Base-by-base conservation (phyloP, 345 rosid genomes). In the Camelina neglecta region DNA sequence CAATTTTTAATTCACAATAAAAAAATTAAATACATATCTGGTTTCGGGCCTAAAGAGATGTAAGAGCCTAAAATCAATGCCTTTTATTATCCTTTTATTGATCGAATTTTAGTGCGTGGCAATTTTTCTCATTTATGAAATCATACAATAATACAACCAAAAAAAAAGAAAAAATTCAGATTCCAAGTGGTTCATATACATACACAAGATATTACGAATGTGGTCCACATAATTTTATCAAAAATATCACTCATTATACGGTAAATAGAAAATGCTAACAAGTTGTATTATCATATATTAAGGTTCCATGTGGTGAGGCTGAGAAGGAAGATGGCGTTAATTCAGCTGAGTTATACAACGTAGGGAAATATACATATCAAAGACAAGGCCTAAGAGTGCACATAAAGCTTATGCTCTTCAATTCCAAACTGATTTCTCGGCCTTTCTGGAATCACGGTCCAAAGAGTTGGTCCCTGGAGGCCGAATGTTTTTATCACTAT, bases 401-500 rank as follows among this genome's bases (percentile, higher is more conserved):
- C 26, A 75, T 24, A 86, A 86, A 42, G 95, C 92, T 0, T 93
- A 93, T 62, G 76, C 81, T 3, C 26, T 54, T 48, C 98, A 93
- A 50, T 90, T 88, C 74, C 86, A 79, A 50, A 74, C 67, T 5
- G 95, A 93, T 61, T 90, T 93, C 47, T 81, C 80, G 2, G 0
- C 33, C 42, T 93, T 90, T 68, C 79, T 93, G 23, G 75, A 67
- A 24, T 83, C 89, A 1, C 81, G 95, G 18, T 84, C 97, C 0
- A 76, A 71, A 7, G 98, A 93, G 74, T 16, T 89, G 62, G 83
- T 86, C 50, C 42, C 77, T 11, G 89, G 95, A 16, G 95, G 98
- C 16, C 82, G 92, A 56, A 89, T 89, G 92, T 79, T 87, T n/a
- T 77, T 93, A 49, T 86, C 91, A 1, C 81, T 88, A 58, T 33